These are phyloP conservation scores for Hypoxylon lenormandii DNA, from an alignment of 495 filamentous ascomycete genomes.

Conservation along the genomic window DNA sequence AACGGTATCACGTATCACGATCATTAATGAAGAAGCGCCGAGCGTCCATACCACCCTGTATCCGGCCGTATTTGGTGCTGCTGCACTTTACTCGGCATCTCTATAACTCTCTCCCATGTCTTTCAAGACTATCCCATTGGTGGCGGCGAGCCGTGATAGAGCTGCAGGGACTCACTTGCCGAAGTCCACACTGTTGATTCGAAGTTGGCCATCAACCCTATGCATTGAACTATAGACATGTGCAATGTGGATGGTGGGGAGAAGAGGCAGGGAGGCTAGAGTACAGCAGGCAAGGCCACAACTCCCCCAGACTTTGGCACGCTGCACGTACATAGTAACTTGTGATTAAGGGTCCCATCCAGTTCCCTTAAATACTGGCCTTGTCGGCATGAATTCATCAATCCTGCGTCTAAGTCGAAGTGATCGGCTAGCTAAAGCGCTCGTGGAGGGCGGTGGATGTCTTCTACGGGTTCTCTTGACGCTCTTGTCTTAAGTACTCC, in stretches of 20 bases:
- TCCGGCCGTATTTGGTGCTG: conserved; percentile 9
- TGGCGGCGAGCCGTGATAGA: conserved; percentile 19
- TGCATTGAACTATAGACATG: conserved; percentile 1
- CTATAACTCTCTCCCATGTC: conserved; percentile 7
- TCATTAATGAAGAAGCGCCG: conserved; percentile 35
- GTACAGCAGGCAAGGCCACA: conserved; percentile 14
- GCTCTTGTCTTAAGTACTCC: conserved; percentile 18
- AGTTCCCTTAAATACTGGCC: conserved; percentile 22
- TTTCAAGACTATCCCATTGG: conserved; percentile 20
- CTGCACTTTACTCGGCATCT: conserved; percentile 9
- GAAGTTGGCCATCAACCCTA: conserved; percentile 2
- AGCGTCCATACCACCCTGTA: conserved; percentile 25
- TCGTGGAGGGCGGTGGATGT: conserved; percentile 18
- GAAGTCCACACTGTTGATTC: no score
- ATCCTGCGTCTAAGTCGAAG: conserved; percentile 18
- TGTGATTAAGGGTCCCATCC: conserved; percentile 19
- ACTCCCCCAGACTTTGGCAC: conserved; percentile 37
- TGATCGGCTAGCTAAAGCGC: conserved; percentile 11
- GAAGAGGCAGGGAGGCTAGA: conserved; percentile 26
- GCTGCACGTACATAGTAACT: conserved; percentile 23
- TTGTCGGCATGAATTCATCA: conserved; percentile 27
- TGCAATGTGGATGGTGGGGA: conserved; percentile 7
- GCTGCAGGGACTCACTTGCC: conserved; percentile 33
- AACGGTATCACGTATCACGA: conserved; percentile 37
- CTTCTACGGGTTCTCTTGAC: conserved; percentile 25